Base-by-base conservation (phyloP, 768 basidiomycete genomes). In the Suillus alpinus region DNA sequence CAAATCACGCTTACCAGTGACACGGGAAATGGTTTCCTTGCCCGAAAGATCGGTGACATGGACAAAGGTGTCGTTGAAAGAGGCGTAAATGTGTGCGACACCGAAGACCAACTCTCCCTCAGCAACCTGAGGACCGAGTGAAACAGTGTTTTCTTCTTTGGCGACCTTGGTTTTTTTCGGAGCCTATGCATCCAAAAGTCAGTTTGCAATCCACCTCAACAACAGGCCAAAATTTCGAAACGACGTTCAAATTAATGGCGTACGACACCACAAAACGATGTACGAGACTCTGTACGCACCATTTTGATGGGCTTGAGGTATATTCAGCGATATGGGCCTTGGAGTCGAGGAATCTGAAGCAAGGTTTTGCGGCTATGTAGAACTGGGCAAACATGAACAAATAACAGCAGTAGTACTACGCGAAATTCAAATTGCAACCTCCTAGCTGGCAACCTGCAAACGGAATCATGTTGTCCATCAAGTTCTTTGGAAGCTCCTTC, bases 51-150 rank as follows among this genome's bases (percentile, higher is more conserved):
- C 97, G 76, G 97, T 99, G 71, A 99, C 83, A 75, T 99, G 97
- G 68, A 99, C 97, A 77, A 98, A 98, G 61, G 97, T 99, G 74
- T 99, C 97, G 80, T 99, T 99, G 87, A 99, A 99, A 60, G 94
- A 96, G 43, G 97, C 96, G 70, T 91, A 98, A 81, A 98, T 98
- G 83, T 96, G 96, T 12, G 97, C 97, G 63, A 98, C 95, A 67
- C 96, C 96, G 73, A 96, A 98, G 46, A 98, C 96, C 71, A 91
- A 87, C 79, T 98, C 95, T 73, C 96, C 95, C 76, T 97, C 95
- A 63, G 89, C 89, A 69, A 95, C 92, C 75, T 98, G 91, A 69
- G 95, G 96, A 66, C 96, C 95, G 76, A 97, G 92, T 58, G 89
- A 88, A 72, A 95, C 92, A 67, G 91, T 84, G 72, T 83, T 85